Conservation (phyloP, 768 basidiomycete species). For the Boletellus sp. region DNA sequence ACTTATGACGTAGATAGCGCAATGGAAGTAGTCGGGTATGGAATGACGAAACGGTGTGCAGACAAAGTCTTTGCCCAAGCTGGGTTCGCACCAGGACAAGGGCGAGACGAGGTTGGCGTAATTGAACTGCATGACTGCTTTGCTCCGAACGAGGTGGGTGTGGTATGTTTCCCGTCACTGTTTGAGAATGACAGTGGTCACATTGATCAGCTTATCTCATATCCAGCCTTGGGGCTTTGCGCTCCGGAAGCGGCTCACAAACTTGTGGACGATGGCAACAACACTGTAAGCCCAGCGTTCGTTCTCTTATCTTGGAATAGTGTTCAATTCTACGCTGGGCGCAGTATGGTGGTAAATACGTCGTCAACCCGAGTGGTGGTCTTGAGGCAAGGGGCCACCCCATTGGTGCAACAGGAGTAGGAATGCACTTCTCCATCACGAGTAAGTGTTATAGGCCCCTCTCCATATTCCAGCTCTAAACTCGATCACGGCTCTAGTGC, state of each 20-base stretch:
- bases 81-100: conserved; percentile 58
- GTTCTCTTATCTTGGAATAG: background rate
- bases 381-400: conserved; percentile 84
- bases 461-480: background rate
- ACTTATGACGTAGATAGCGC: conserved; percentile 63
- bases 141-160: conserved; percentile 66
- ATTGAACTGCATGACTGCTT: conserved; percentile 85
- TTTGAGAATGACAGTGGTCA: background rate
- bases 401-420: conserved; percentile 72
- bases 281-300: conserved; percentile 51
- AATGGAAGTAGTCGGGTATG: conserved; percentile 73
- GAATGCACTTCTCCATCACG: conserved; percentile 80
- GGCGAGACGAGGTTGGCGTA: conserved; percentile 70
- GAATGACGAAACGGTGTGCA: conserved; percentile 66
- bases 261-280: conserved; percentile 70
- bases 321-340: background rate
- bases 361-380: conserved; percentile 81
- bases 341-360: conserved; percentile 78
- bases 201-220: conserved; percentile 59
- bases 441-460: conserved; percentile 41
- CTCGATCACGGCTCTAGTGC: conserved; percentile 45
- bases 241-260: conserved; percentile 60
- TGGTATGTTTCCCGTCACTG: background rate
- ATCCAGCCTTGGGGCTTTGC: conserved; percentile 74
- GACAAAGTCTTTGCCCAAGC: conserved; percentile 67